Evolutionary conservation across 805 yeast genomes (phyloP).

Genomic region (Ascoidea asiatica): DNA sequence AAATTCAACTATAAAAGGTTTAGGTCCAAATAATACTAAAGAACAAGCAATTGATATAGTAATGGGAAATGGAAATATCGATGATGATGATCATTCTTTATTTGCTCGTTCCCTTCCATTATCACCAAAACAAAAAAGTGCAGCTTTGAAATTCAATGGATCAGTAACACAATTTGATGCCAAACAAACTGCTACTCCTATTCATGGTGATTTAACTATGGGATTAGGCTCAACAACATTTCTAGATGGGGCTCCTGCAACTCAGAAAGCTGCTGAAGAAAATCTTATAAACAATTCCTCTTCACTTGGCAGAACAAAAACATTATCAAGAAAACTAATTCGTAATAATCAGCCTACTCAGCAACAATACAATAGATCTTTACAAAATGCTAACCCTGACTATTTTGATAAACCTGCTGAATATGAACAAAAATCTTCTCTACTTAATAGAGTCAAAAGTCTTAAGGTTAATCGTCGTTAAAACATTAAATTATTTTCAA

Average conservation of each 20-base stretch:
- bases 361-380: constrained; percentile 2
- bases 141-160: constrained; percentile 37
- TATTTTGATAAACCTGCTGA: constrained; percentile 19
- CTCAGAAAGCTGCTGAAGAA: constrained; percentile 28
- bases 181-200: constrained; percentile 47
- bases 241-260: constrained; percentile 92
- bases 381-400: constrained; percentile 10
- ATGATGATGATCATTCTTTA: constrained; percentile 34
- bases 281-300: constrained; percentile 22
- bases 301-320: constrained; percentile 68
- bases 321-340: constrained; percentile 56
- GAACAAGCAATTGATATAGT: constrained; percentile 59
- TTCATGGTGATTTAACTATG: constrained; percentile 76
- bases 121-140: constrained; percentile 13
- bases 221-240: constrained; percentile 92
- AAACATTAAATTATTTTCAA: neutral
- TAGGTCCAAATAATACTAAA: constrained; percentile 38
- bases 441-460: constrained; percentile 79
- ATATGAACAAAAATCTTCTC: constrained; percentile 27
- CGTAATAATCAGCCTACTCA: constrained; percentile 18
- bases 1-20: constrained; percentile 69
- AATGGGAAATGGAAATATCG: constrained; percentile 47
- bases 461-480: constrained; percentile 55
- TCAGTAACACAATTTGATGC: constrained; percentile 60
- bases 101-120: constrained; percentile 14